Percentiles rank a stretch among this genome's conserved stretches.
phyloP scores from a whole-genome alignment of 768 basidiomycete species.

The Daedaleopsis nitida region DNA sequence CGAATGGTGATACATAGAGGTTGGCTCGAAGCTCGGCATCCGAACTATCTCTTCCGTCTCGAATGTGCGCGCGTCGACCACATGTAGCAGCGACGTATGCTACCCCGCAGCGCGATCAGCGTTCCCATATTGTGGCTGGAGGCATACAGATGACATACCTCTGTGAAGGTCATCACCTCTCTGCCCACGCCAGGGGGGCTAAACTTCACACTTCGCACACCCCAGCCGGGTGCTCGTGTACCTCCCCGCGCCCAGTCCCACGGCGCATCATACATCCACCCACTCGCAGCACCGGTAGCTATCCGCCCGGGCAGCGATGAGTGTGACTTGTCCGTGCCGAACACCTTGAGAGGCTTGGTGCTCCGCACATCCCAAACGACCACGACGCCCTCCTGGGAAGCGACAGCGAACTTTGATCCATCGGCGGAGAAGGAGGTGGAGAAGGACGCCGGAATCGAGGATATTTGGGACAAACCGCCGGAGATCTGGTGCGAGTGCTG shows the following conservation, averaged over 20 bases:
- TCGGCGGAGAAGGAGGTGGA: constrained; percentile 77
- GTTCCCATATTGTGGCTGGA: not conserved
- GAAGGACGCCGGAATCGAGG: constrained; percentile 67
- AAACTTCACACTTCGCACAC: constrained; percentile 86
- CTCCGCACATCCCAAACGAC: constrained; percentile 85
- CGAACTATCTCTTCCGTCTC: constrained; percentile 71
- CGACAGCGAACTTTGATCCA: constrained; percentile 80
- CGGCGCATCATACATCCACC: constrained; percentile 62
- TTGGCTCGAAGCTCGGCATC: constrained; percentile 45
- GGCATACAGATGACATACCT: constrained; percentile 51
- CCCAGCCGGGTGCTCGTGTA: constrained; percentile 72
- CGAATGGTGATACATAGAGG: constrained; percentile 15
- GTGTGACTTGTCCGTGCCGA: constrained; percentile 53
- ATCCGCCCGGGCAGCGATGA: constrained; percentile 23
- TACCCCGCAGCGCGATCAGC: constrained; percentile 30
- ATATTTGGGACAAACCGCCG: constrained; percentile 9
- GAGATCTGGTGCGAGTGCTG: constrained; percentile 25
- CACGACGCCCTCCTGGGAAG: constrained; percentile 79
- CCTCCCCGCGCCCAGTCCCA: constrained; percentile 66
- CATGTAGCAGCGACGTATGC: constrained; percentile 82
- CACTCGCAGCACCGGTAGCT: constrained; percentile 45
- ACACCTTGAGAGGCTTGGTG: constrained; percentile 67
- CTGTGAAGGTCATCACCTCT: constrained; percentile 88
- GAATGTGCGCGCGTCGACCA: constrained; percentile 87
- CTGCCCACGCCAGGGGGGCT: constrained; percentile 60